Evolutionary conservation across 768 basidiomycete genomes (phyloP).

Genomic region (Phylloporus rhodoxanthus): DNA sequence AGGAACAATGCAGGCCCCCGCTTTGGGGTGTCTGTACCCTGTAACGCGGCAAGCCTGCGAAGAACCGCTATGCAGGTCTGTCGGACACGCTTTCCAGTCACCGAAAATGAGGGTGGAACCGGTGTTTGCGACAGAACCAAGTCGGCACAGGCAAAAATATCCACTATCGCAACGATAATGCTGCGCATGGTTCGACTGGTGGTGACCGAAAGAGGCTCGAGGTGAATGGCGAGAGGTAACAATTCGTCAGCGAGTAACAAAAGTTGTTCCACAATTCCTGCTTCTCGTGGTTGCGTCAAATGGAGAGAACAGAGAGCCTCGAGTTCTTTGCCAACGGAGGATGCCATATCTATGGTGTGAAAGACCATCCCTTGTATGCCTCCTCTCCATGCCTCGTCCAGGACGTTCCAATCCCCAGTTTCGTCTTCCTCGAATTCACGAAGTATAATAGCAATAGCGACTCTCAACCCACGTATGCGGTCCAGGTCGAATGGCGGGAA

Average conservation of each 20-base stretch:
- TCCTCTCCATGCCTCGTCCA: constrained; percentile 59
- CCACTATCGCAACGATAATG: constrained; percentile 40
- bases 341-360: constrained; percentile 49
- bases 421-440: constrained; percentile 47
- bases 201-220: constrained; percentile 44
- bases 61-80: constrained; percentile 50
- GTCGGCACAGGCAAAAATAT: constrained; percentile 53
- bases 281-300: constrained; percentile 32
- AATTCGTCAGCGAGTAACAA: constrained; percentile 51
- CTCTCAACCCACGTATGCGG: constrained; percentile 54
- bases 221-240: constrained; percentile 43
- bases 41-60: constrained; percentile 31
- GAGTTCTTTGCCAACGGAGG: constrained; percentile 48
- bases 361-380: constrained; percentile 50
- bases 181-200: constrained; percentile 45
- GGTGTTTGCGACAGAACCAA: constrained; percentile 39
- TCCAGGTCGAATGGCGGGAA: constrained; percentile 37
- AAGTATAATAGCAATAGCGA: constrained; percentile 53
- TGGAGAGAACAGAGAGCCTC: constrained; percentile 45
- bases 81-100: constrained; percentile 36
- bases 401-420: constrained; percentile 48
- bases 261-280: constrained; percentile 46
- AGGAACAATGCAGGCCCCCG: constrained; percentile 48
- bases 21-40: constrained; percentile 30
- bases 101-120: constrained; percentile 15